phyloP scores from a whole-genome alignment of 768 basidiomycete species.

The Leccinum pellstonianum region DNA sequence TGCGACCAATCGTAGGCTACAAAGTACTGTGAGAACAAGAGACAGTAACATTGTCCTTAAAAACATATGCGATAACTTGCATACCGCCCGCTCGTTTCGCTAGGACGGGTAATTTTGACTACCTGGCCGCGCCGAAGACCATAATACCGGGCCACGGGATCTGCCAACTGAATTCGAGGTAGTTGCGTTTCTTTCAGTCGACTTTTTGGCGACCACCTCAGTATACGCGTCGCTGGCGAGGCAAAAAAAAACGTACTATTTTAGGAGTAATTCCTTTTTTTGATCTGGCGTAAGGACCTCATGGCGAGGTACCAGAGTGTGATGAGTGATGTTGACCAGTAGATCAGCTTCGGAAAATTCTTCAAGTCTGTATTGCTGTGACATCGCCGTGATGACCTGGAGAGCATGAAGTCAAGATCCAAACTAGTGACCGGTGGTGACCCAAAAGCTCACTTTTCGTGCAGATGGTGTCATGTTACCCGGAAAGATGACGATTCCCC shows the following conservation, averaged over 20 bases:
- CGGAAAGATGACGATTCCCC: conserved; percentile 94
- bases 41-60: conserved; percentile 33
- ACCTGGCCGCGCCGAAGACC: conserved; percentile 94
- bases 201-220: conserved; percentile 42
- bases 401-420: conserved; percentile 2
- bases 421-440: neutral
- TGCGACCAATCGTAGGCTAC: conserved; percentile 10
- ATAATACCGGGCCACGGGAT: conserved; percentile 99
- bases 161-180: conserved; percentile 92
- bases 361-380: conserved; percentile 81
- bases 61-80: conserved; percentile 92
- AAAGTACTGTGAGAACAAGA: conserved; percentile 4
- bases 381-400: conserved; percentile 92
- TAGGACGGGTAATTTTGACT: conserved; percentile 96
- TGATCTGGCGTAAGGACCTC: conserved; percentile 83
- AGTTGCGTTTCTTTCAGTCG: conserved; percentile 97
- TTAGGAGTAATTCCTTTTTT: conserved; percentile 81
- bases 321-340: conserved; percentile 95
- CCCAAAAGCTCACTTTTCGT: conserved; percentile 63
- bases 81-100: conserved; percentile 94
- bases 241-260: conserved; percentile 70
- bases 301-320: conserved; percentile 92
- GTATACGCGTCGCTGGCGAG: conserved; percentile 3
- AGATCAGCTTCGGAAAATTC: conserved; percentile 97
- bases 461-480: conserved; percentile 97